Conservation (phyloP, 1,284 basidiomycete species). For the Phenoliferia sp. region DNA sequence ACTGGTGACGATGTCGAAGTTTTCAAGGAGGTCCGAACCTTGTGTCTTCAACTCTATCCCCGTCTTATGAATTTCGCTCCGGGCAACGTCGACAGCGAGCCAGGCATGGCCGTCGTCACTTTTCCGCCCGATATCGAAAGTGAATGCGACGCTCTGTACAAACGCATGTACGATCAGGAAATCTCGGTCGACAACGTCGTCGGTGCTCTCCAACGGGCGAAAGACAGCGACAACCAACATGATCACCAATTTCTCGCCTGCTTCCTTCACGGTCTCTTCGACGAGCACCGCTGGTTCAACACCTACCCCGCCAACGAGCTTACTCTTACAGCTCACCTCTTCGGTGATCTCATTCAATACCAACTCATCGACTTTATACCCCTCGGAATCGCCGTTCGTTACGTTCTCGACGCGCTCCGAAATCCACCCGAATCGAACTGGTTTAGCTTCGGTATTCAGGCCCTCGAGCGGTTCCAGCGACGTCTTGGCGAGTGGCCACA, state of each 20-base stretch:
- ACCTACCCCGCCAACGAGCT: constrained; percentile 92
- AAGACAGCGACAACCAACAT: constrained; percentile 71
- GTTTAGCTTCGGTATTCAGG: constrained; percentile 93
- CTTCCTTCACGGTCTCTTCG: constrained; percentile 98
- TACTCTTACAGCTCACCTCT: constrained; percentile 91
- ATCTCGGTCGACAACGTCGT: constrained; percentile 94
- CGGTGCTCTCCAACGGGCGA: constrained; percentile 74
- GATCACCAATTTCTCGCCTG: constrained; percentile 97
- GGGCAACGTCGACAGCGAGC: constrained; percentile 72
- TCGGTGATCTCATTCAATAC: constrained; percentile 92
- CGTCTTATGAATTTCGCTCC: constrained; percentile 94
- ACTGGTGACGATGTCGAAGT: constrained; percentile 69
- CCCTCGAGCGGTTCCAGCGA: constrained; percentile 79
- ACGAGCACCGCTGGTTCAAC: constrained; percentile 99
- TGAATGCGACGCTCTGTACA: constrained; percentile 93
- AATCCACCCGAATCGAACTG: constrained; percentile 85
- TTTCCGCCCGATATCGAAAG: constrained; percentile 85
- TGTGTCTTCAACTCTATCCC: constrained; percentile 91
- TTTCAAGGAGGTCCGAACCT: constrained; percentile 87
- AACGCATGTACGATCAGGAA: constrained; percentile 91
- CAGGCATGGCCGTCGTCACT: constrained; percentile 82
- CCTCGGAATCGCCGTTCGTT: constrained; percentile 93
- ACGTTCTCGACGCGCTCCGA: constrained; percentile 88
- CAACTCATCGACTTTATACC: constrained; percentile 92
- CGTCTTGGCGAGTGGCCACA: constrained; percentile 91